phyloP scores from a whole-genome alignment of 352 stramenopile species.

The Saprolegnia parasitica region DNA sequence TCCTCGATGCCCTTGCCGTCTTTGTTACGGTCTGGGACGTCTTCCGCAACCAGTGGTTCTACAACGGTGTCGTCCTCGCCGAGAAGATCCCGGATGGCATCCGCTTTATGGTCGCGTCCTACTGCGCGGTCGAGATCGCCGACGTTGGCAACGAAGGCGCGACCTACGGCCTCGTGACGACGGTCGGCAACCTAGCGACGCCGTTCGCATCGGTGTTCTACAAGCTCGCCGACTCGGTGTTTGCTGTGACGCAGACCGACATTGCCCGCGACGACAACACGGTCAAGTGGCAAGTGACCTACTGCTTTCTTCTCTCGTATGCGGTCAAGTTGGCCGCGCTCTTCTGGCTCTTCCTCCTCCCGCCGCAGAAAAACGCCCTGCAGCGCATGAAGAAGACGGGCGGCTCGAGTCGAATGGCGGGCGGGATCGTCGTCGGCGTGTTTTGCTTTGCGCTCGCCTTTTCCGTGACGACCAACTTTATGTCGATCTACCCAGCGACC shows the following conservation, averaged over 20 bases:
- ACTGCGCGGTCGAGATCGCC: conserved; percentile 30
- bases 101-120: conserved; percentile 25
- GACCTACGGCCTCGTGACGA: conserved; percentile 32
- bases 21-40: conserved; percentile 31
- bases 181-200: conserved; percentile 28
- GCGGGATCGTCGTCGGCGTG: conserved; percentile 18
- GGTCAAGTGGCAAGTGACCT: conserved; percentile 29
- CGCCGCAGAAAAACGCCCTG: conserved; percentile 31
- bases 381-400: conserved; percentile 25
- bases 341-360: conserved; percentile 27
- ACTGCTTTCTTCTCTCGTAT: conserved; percentile 27
- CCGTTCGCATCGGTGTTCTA: conserved; percentile 17
- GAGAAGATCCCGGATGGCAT: conserved; percentile 8
- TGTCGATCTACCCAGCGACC: conserved; percentile 50
- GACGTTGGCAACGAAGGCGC: too few species aligned
- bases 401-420: conserved; percentile 21
- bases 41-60: conserved; percentile 22
- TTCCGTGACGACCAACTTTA: conserved; percentile 38
- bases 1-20: conserved; percentile 25
- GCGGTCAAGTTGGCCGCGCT: conserved; percentile 16
- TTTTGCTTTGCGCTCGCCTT: conserved; percentile 10
- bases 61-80: conserved; percentile 9
- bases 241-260: conserved; percentile 4
- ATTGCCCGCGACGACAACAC: conserved; percentile 14
- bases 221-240: conserved; percentile 23